phyloP scores from a whole-genome alignment of 495 filamentous ascomycete genomes.

The Annulohypoxylon stygium region DNA sequence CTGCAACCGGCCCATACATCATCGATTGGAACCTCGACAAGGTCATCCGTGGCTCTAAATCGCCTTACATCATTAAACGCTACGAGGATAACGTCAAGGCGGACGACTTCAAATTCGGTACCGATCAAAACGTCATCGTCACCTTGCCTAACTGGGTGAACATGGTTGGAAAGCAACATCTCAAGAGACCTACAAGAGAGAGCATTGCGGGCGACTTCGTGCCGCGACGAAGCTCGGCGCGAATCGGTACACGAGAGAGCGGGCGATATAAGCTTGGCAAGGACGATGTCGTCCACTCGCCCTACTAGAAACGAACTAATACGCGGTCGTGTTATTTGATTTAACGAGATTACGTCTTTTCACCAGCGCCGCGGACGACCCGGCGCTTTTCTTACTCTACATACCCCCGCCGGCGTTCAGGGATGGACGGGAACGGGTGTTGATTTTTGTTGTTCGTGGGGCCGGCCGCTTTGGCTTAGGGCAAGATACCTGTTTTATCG shows the following conservation, averaged over 20 bases:
- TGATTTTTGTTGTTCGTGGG: conserved; percentile 18
- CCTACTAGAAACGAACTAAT: conserved; percentile 67
- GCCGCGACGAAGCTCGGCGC: conserved; percentile 59
- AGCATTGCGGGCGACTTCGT: conserved; percentile 77
- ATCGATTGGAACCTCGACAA: conserved; percentile 96
- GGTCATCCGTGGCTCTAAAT: conserved; percentile 79
- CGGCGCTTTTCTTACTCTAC: conserved; percentile 38
- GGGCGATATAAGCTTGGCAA: conserved; percentile 71
- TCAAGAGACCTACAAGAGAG: conserved; percentile 91
- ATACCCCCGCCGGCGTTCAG: conserved; percentile 42
- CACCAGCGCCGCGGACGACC: conserved; percentile 14
- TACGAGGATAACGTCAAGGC: conserved; percentile 96
- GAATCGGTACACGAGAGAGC: conserved; percentile 64
- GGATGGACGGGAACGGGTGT: conserved; percentile 22
- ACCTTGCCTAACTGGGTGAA: conserved; percentile 97
- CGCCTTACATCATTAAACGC: conserved; percentile 95
- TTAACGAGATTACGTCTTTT: conserved; percentile 15
- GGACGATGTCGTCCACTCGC: conserved; percentile 87
- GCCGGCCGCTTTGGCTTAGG: conserved; percentile 38
- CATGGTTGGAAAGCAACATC: conserved; percentile 87
- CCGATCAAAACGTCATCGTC: conserved; percentile 97
- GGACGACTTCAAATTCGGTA: conserved; percentile 98
- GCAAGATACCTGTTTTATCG: conserved; percentile 36
- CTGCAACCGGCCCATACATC: conserved; percentile 97
- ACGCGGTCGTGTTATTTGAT: conserved; percentile 16